Percentiles rank a stretch among this genome's conserved stretches.
These are phyloP conservation scores for Chlorencoelia australis DNA, from an alignment of 2,329 filamentous ascomycete species.

Conservation along the genomic window DNA sequence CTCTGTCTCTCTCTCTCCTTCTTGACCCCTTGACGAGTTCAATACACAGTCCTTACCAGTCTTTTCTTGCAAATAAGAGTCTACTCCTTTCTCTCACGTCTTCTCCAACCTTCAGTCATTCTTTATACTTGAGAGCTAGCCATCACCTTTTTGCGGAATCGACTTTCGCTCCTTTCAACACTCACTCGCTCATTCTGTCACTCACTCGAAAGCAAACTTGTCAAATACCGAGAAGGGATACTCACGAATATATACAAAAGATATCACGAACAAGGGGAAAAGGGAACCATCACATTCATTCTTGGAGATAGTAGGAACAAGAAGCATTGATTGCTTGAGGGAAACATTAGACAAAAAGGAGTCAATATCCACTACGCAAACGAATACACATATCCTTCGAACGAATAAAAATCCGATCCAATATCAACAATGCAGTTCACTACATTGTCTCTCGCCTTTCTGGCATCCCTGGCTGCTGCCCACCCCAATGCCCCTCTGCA, in stretches of 20 bases:
- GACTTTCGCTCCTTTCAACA: constrained; percentile 25
- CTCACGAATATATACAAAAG: background rate
- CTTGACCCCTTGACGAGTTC: constrained; percentile 38
- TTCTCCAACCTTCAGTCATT: constrained; percentile 25
- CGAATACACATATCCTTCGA: constrained; percentile 6
- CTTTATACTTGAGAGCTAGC: constrained; percentile 18
- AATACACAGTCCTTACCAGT: constrained; percentile 9
- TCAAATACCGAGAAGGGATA: too few relatives aligned
- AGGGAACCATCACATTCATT: background rate
- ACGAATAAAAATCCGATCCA: constrained; percentile 6
- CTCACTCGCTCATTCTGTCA: constrained; percentile 1
- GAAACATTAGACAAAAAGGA: constrained; percentile 8
- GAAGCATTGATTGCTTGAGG: constrained; percentile 22
- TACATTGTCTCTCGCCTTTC: constrained; percentile 19
- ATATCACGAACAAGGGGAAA: constrained; percentile 1
- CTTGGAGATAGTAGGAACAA: background rate
- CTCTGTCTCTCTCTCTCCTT: constrained; percentile 30
- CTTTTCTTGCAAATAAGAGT: constrained; percentile 4
- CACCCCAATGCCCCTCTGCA: constrained; percentile 17
- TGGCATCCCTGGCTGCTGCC: constrained; percentile 27
- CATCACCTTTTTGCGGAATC: constrained; percentile 21
- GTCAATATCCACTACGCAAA: constrained; percentile 6
- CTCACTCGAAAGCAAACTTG: background rate
- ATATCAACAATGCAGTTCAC: constrained; percentile 24
- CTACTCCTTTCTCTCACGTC: constrained; percentile 19